Percentiles rank a stretch among this genome's conserved stretches.
These are phyloP conservation scores for Paecilomyces formosus DNA, from an alignment of 2,329 filamentous ascomycete species.

Conservation along the genomic window DNA sequence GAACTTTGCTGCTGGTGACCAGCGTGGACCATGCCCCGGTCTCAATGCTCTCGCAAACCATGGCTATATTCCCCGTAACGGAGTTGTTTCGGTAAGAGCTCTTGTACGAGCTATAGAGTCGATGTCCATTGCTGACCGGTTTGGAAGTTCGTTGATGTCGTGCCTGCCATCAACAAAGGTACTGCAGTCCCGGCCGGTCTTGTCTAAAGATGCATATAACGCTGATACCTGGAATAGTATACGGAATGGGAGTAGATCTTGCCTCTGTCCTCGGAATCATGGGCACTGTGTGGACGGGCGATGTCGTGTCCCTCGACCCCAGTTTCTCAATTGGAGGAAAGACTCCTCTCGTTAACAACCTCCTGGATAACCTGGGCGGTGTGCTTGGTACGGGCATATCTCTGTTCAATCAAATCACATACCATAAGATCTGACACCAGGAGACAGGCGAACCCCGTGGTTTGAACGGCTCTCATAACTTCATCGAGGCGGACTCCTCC, in stretches of 20 bases:
- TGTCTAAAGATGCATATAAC: not conserved
- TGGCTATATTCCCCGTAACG: conserved; percentile 35
- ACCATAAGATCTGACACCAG: not conserved
- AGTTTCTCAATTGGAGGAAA: conserved; percentile 49
- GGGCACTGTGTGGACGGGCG: conserved; percentile 43
- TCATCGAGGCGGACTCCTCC: conserved; percentile 49
- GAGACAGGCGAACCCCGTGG: conserved; percentile 37
- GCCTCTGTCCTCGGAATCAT: conserved; percentile 36
- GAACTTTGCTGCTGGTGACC: conserved; percentile 24
- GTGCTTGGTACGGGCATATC: conserved; percentile 28
- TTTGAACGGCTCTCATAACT: conserved; percentile 47
- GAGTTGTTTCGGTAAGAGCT: conserved; percentile 23
- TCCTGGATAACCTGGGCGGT: conserved; percentile 38
- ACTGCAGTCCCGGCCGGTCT: not conserved
- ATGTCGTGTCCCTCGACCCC: conserved; percentile 42
- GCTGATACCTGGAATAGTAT: conserved; percentile 25
- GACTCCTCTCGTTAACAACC: conserved; percentile 29
- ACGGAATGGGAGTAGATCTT: conserved; percentile 42
- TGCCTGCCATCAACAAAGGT: conserved; percentile 29
- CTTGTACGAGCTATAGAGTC: not conserved
- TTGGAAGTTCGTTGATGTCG: conserved; percentile 22
- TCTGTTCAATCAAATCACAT: not conserved
- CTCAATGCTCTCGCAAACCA: conserved; percentile 39
- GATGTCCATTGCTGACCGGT: conserved; percentile 4
- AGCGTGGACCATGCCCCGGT: conserved; percentile 35